Conservation (phyloP, 768 basidiomycete genomes). For the Jaapia argillacea region DNA sequence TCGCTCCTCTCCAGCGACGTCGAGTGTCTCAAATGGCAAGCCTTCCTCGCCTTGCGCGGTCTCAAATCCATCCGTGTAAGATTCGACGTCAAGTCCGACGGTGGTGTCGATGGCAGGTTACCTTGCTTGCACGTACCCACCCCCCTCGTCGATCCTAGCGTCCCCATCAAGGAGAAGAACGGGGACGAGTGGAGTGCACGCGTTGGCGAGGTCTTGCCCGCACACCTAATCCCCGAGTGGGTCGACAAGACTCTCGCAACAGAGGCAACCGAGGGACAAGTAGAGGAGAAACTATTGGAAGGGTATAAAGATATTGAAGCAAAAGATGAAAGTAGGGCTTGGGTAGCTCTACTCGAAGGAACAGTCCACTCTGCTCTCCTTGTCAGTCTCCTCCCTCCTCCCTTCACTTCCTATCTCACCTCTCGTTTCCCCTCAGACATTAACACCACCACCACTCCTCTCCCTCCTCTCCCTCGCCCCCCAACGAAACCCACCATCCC, state of each 20-base stretch:
- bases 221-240: conserved; percentile 67
- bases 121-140: conserved; percentile 60
- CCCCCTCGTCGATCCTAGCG: background rate
- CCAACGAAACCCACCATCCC: conserved; percentile 4
- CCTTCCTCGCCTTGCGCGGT: conserved; percentile 64
- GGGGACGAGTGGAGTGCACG: conserved; percentile 17
- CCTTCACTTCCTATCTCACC: background rate
- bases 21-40: conserved; percentile 88
- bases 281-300: conserved; percentile 41
- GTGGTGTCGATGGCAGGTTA: conserved; percentile 56
- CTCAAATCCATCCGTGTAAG: conserved; percentile 41
- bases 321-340: conserved; percentile 70
- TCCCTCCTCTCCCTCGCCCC: conserved; percentile 1
- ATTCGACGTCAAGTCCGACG: conserved; percentile 61
- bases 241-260: conserved; percentile 40
- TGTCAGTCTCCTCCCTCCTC: conserved; percentile 1
- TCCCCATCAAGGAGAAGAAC: conserved; percentile 13
- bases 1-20: conserved; percentile 62
- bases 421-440: background rate
- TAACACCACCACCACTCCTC: conserved; percentile 8
- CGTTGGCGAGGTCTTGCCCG: conserved; percentile 46
- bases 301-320: conserved; percentile 54
- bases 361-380: conserved; percentile 71
- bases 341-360: conserved; percentile 73
- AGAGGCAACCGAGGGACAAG: conserved; percentile 19